Percentiles rank a stretch among this genome's conserved stretches.
Conservation (phyloP, 331 rosid species). For the Stylosanthes scabra region DNA sequence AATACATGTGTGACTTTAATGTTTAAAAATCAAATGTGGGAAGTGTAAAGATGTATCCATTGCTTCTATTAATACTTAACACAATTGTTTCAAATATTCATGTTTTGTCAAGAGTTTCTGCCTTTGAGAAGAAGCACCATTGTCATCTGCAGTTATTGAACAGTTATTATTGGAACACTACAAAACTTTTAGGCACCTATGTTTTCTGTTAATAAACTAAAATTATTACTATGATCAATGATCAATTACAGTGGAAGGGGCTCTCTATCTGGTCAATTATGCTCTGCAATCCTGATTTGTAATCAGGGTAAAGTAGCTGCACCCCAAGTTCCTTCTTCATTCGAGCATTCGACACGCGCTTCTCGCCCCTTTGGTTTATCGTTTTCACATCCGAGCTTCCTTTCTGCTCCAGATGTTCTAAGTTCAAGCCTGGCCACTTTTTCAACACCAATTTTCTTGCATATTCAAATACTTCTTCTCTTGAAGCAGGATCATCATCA, state of each 20-base stretch:
- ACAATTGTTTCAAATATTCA: no score
- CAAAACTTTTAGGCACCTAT: no score
- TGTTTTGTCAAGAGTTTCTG: no score
- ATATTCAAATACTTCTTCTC: conserved; percentile 82
- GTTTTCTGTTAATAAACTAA: no score
- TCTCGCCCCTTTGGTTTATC: conserved; percentile 51
- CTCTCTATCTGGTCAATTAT: conserved; percentile 61
- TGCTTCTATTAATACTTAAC: no score
- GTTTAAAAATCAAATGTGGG: no score
- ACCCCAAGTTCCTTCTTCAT: conserved; percentile 78
- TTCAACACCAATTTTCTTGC: conserved; percentile 71
- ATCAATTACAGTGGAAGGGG: conserved; percentile 12
- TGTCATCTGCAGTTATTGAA: no score
- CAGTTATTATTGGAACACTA: no score
- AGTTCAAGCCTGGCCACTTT: conserved; percentile 72
- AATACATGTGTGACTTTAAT: neutral
- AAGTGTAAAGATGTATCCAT: no score
- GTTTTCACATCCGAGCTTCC: conserved; percentile 17
- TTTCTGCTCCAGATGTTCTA: conserved; percentile 16
- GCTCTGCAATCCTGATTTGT: conserved; percentile 67
- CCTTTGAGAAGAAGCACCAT: no score
- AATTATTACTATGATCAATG: neutral
- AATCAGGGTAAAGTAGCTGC: conserved; percentile 71
- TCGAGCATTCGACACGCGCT: conserved; percentile 70
- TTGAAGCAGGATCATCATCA: conserved; percentile 83